Percentiles rank a stretch among this genome's conserved stretches.
Evolutionary conservation across 2,329 filamentous ascomycete species (phyloP).

Genomic region (Acephala macrosclerotiorum): DNA sequence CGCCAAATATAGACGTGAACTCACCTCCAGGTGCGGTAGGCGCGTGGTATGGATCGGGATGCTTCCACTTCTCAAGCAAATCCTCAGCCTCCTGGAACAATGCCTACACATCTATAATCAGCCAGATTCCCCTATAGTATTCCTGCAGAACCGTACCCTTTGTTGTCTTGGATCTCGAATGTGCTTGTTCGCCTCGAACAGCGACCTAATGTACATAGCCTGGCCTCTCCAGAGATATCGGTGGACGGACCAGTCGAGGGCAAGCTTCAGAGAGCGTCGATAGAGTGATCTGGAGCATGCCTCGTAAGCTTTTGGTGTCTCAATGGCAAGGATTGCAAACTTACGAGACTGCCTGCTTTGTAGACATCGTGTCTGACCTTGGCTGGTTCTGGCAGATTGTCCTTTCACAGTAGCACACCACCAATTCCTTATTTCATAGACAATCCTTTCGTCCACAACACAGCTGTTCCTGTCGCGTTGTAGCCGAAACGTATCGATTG

Average conservation of each 20-base stretch:
- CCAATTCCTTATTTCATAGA: constrained; percentile 17
- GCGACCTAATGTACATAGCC: constrained; percentile 90
- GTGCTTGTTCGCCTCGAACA: constrained; percentile 93
- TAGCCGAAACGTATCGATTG: neutral
- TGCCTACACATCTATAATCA: constrained; percentile 60
- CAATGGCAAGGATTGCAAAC: constrained; percentile 19
- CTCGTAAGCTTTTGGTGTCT: constrained; percentile 24
- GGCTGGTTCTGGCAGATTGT: constrained; percentile 13
- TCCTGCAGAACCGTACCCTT: constrained; percentile 56
- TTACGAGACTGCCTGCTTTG: constrained; percentile 45
- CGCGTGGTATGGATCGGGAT: constrained; percentile 89
- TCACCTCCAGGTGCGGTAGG: constrained; percentile 93
- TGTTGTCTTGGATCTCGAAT: constrained; percentile 86
- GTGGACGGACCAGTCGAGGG: constrained; percentile 95
- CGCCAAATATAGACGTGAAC: constrained; percentile 39
- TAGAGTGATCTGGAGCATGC: constrained; percentile 72
- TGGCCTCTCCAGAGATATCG: constrained; percentile 94
- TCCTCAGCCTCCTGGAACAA: constrained; percentile 89
- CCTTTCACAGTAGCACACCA: constrained; percentile 15
- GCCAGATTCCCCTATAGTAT: neutral
- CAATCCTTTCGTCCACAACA: neutral
- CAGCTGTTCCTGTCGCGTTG: neutral
- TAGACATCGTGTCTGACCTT: constrained; percentile 42
- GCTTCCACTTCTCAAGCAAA: constrained; percentile 92
- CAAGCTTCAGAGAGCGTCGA: constrained; percentile 88